Evolutionary conservation across 805 yeast genomes (phyloP).

Genomic region (Cyberlindnera galapagoensis): DNA sequence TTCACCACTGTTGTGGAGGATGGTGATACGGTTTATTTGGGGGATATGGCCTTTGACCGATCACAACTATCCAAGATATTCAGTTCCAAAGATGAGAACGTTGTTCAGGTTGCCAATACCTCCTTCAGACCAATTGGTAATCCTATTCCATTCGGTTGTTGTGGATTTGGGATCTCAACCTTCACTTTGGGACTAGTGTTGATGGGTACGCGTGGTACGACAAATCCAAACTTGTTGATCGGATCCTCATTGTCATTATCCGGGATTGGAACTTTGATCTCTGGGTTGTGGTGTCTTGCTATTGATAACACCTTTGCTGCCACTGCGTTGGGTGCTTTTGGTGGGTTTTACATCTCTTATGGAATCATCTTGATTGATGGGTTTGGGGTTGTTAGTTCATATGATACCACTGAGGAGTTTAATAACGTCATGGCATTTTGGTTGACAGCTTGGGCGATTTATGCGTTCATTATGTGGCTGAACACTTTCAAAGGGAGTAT

Average conservation of each 20-base stretch:
- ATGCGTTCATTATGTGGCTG: slow-evolving; percentile 38
- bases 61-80: slow-evolving; percentile 55
- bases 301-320: slow-evolving; percentile 52
- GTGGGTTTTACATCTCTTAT: slow-evolving; percentile 49
- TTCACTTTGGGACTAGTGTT: slow-evolving; percentile 41
- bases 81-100: slow-evolving; percentile 2
- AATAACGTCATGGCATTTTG: slow-evolving; percentile 41
- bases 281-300: slow-evolving; percentile 45
- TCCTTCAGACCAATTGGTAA: slow-evolving; percentile 43
- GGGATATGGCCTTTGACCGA: slow-evolving; percentile 36
- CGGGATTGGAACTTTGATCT: slow-evolving; percentile 42
- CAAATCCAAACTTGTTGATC: slow-evolving; percentile 35
- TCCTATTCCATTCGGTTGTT: slow-evolving; percentile 50
- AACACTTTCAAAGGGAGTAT: slow-evolving; percentile 46
- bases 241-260: slow-evolving; percentile 43
- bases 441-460: slow-evolving; percentile 46
- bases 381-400: slow-evolving; percentile 36
- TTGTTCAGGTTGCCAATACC: slow-evolving; percentile 29
- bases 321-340: slow-evolving; percentile 45
- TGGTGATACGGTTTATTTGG: slow-evolving; percentile 33
- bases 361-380: slow-evolving; percentile 39
- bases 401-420: slow-evolving; percentile 31
- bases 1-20: slow-evolving; percentile 19
- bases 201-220: slow-evolving; percentile 41
- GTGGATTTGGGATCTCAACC: slow-evolving; percentile 41